Evolutionary conservation across 441 rosid genomes (phyloP), one percentile per base, ranked within the genome.

Genomic region (Adansonia gregorii): DNA sequence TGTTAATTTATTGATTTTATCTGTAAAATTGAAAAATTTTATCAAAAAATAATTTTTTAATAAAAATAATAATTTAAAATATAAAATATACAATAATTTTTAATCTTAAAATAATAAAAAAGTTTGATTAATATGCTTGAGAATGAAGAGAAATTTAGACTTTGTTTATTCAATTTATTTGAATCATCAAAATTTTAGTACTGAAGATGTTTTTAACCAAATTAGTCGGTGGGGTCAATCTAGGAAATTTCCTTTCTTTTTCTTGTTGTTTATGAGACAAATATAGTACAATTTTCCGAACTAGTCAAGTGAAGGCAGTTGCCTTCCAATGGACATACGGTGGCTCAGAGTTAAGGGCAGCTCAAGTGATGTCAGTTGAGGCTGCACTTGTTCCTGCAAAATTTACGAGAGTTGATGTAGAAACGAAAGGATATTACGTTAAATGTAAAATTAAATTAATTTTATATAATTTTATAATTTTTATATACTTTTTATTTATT

Each of bases 321-420:
- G 58, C 20, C 19, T 12, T 27, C 2, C 27, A 68, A 68, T 14
- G 10, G 11, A 68, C 73, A 68, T 2, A 24, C 17, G 41, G 20
- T 22, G 43, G 58, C 10, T 48, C 41, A 1, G 41, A 24, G 66
- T 27, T 11, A 1, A 45, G 55, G 35, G 46, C 55, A 67, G 20
- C 17, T 67, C 72, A 6, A 66, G 72, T 19, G 72, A 19, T 17
- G 8, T 43, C n/a, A 45, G 35, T 65, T 65, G 69, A 35, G 69
- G 48, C 3, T 65, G 46, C 3, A 39, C 11, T 15, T 7, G 49
- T 39, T 12, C 2, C 4, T 14, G n/a, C 19, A 35, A 65, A 39
- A 1, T 64, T 64, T 31, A 64, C 63, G 20, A 19, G 20, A 58
- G 22, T 27, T 27, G 2, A 27, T 27, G 35, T 2, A 27, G 2